Base-by-base conservation (phyloP, 768 basidiomycete species). In the Daedalea quercina region DNA sequence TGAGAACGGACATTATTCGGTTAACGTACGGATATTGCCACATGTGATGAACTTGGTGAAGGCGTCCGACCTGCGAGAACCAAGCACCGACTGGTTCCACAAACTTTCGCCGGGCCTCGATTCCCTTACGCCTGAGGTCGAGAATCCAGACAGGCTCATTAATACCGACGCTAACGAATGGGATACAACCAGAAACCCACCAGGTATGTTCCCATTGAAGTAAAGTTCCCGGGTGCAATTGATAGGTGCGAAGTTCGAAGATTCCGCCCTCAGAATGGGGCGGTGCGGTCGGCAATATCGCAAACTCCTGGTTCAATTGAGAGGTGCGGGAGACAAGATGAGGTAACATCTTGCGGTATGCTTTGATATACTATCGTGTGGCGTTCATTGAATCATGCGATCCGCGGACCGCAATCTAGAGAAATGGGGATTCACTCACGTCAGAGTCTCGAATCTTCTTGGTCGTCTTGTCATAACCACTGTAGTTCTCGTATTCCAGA, bases 121-220 rank as follows among this genome's bases (percentile, higher is more conserved):
- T 90, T 9, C 96, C 96, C 65, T 77, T 79, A 56, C 94, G 82
- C 95, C 92, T 94, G 56, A n/a, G n/a, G n/a, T n/a, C n/a, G n/a
- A n/a, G n/a, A n/a, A n/a, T n/a, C n/a, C n/a, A n/a, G n/a, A n/a
- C n/a, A n/a, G n/a, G n/a, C n/a, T 48, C 34, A 52, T 11, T 25
- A 20, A 28, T 2, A 51, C 47, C 17, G 33, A 25, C 20, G 8
- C 11, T 20, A 22, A 24, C 35, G 4, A 8, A n/a, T 33, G 3
- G 41, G 24, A 8, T 31, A 50, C 28, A 3, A 44, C 20, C 42
- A 25, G 23, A 25, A 45, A 42, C 48, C 77, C 33, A 93, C 93
- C 96, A 98, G 55, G 91, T 79, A 51, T 82, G 77, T 65, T 98
- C 96, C 96, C 96, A 98, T 63, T 98, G 94, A 51, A 98, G 70